Conservation (phyloP, 176 grass and related monocot genomes). For the Avena atlantica region DNA sequence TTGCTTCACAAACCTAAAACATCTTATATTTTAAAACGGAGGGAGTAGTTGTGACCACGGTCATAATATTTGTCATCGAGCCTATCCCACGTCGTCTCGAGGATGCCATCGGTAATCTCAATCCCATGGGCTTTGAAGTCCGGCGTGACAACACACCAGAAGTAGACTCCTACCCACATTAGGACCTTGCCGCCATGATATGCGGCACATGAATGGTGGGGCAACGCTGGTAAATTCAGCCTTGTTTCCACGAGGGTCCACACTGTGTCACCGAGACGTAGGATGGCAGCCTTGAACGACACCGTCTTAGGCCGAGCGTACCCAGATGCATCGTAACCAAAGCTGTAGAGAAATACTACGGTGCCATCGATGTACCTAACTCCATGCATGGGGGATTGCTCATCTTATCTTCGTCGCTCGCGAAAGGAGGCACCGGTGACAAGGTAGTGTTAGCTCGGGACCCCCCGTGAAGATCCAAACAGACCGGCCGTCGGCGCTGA, state of each 20-base stretch:
- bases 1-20: too few relatives aligned
- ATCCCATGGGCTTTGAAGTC: neutral
- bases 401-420: too few relatives aligned
- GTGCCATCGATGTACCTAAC: too few relatives aligned
- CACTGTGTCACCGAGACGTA: neutral
- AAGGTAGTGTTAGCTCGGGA: neutral
- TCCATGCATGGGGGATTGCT: too few relatives aligned
- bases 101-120: too few relatives aligned
- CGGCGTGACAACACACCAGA: neutral
- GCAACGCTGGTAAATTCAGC: neutral
- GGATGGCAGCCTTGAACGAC: neutral
- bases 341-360: too few relatives aligned
- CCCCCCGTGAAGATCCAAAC: neutral
- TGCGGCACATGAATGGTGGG: neutral
- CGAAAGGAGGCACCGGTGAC: neutral
- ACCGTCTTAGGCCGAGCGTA: neutral
- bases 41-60: neutral
- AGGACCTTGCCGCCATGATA: too few relatives aligned
- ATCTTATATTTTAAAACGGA: too few relatives aligned
- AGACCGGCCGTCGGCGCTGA: neutral
- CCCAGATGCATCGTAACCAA: neutral
- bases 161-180: neutral
- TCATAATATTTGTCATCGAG: neutral
- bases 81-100: neutral
- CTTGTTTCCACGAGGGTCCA: neutral